phyloP scores from a whole-genome alignment of 164 flowering plant species.

The Nymphaea thermarum region DNA sequence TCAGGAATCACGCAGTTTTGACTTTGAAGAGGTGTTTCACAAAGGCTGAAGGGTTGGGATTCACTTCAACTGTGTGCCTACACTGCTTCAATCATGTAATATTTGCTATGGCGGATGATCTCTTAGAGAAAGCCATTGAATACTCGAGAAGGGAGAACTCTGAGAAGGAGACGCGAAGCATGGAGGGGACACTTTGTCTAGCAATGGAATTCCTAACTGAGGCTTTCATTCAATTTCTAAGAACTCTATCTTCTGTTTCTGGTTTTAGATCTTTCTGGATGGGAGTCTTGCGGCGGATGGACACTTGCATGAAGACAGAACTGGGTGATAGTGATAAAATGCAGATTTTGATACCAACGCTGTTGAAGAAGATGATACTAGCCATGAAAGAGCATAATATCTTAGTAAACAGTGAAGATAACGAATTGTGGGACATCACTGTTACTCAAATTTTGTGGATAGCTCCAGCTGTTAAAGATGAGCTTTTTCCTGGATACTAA shows the following conservation, averaged over 20 bases:
- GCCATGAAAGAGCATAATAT: background rate
- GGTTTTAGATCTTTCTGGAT: slow-evolving; percentile 76
- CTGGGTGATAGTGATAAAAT: slow-evolving; percentile 20
- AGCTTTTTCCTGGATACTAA: background rate
- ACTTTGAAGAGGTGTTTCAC: slow-evolving; percentile 44
- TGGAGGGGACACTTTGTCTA: slow-evolving; percentile 56
- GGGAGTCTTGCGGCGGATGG: slow-evolving; percentile 83
- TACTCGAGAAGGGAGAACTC: background rate
- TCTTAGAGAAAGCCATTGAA: slow-evolving; percentile 64
- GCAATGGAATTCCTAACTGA: slow-evolving; percentile 67
- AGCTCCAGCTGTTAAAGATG: background rate
- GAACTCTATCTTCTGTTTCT: slow-evolving; percentile 31
- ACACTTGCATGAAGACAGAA: slow-evolving; percentile 83
- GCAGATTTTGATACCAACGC: background rate
- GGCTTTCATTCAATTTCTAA: slow-evolving; percentile 51
- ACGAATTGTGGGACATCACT: background rate
- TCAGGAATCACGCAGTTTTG: slow-evolving; percentile 58
- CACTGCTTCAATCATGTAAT: slow-evolving; percentile 51
- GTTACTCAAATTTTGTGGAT: background rate
- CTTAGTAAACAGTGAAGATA: background rate
- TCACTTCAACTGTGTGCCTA: slow-evolving; percentile 37
- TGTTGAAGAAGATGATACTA: background rate
- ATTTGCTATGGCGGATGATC: slow-evolving; percentile 86
- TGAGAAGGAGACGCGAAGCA: slow-evolving; percentile 43
- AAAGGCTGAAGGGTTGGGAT: slow-evolving; percentile 36